phyloP scores from a whole-genome alignment of 1,139 yeast genomes.

The Ogataea hybrid region DNA sequence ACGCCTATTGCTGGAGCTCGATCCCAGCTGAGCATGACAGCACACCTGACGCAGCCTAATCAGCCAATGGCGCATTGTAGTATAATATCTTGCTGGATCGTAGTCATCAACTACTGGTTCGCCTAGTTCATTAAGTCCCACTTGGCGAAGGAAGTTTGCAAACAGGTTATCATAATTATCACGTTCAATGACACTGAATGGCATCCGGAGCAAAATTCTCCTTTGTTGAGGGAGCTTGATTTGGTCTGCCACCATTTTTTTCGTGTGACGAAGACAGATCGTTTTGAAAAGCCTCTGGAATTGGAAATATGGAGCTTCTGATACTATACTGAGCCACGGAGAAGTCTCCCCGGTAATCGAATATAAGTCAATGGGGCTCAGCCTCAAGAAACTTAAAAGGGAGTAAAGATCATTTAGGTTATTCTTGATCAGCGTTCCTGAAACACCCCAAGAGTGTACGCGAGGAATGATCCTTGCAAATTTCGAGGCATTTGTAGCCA shows the following conservation, averaged over 20 bases:
- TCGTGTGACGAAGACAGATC: slow-evolving; percentile 74
- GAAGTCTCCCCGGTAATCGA: slow-evolving; percentile 31
- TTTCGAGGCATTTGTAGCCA: slow-evolving; percentile 71
- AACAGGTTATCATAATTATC: slow-evolving; percentile 71
- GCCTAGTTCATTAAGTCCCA: slow-evolving; percentile 59
- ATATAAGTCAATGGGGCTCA: slow-evolving; percentile 55
- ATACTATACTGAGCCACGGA: slow-evolving; percentile 24
- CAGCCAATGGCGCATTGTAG: slow-evolving; percentile 64
- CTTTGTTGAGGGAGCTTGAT: slow-evolving; percentile 75
- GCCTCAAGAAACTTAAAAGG: slow-evolving; percentile 61
- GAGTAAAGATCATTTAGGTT: slow-evolving; percentile 68
- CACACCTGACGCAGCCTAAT: slow-evolving; percentile 71
- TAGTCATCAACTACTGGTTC: slow-evolving; percentile 50
- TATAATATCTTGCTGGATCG: slow-evolving; percentile 45
- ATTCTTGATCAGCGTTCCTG: slow-evolving; percentile 87
- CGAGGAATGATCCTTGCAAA: slow-evolving; percentile 80
- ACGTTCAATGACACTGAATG: slow-evolving; percentile 79
- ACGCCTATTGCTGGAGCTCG: slow-evolving; percentile 30
- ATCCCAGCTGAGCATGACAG: slow-evolving; percentile 76
- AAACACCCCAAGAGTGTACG: slow-evolving; percentile 93
- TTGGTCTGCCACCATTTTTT: slow-evolving; percentile 75
- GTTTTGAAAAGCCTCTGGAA: slow-evolving; percentile 36
- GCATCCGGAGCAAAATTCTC: slow-evolving; percentile 63
- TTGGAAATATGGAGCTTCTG: slow-evolving; percentile 22
- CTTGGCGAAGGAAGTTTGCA: slow-evolving; percentile 59